These are phyloP conservation scores for Pestalotiopsis sp. DNA, from an alignment of 2,329 filamentous ascomycete genomes.

Conservation along the genomic window DNA sequence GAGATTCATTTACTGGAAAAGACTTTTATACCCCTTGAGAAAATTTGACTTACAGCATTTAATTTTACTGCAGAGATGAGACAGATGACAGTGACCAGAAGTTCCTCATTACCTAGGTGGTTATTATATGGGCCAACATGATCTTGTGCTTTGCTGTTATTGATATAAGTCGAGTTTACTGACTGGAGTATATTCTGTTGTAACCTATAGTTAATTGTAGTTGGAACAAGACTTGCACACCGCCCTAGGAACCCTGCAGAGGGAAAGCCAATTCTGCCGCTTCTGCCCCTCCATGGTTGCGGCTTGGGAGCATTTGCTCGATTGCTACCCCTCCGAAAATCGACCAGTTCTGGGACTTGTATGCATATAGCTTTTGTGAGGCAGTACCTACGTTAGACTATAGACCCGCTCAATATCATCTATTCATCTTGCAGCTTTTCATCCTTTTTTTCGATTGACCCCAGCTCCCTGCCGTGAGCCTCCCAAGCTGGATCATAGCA, in stretches of 20 bases:
- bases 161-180: neutral
- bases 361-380: neutral
- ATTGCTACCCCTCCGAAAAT: neutral
- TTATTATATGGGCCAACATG: neutral
- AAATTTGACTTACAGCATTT: neutral
- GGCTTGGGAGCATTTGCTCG: neutral
- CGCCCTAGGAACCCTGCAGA: conserved; percentile 1
- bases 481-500: too few species aligned
- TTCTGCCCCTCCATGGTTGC: conserved; percentile 14
- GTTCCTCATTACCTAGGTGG: neutral
- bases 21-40: neutral
- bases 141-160: neutral
- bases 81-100: neutral
- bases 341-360: neutral
- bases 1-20: neutral
- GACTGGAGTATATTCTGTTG: neutral
- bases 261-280: conserved; percentile 12
- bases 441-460: too few species aligned
- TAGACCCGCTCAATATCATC: too few species aligned
- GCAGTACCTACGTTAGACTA: too few species aligned
- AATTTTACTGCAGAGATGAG: neutral
- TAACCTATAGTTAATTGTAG: neutral
- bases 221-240: neutral
- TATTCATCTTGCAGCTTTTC: too few species aligned
- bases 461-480: too few species aligned